Evolutionary conservation across 2,329 filamentous ascomycete species (phyloP).

Genomic region (Hymenoscyphus fraxineus): DNA sequence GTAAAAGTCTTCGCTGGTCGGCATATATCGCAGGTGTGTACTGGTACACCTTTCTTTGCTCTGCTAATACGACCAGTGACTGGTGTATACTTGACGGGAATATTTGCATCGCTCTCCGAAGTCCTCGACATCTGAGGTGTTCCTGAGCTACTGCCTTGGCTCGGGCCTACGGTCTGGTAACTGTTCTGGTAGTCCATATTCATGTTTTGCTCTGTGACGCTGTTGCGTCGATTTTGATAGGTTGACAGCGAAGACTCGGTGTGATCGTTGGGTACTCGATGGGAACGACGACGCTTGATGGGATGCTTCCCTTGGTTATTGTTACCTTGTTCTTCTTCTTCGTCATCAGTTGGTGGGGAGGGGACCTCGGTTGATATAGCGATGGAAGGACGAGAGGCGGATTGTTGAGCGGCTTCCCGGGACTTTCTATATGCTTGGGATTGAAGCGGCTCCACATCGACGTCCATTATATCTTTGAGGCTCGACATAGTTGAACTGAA

Average conservation of each 20-base stretch:
- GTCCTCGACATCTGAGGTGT: constrained; percentile 28
- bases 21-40: constrained; percentile 35
- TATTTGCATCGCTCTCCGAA: constrained; percentile 25
- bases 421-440: constrained; percentile 35
- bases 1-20: constrained; percentile 50
- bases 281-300: constrained; percentile 30
- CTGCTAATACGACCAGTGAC: constrained; percentile 35
- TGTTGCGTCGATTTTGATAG: constrained; percentile 26
- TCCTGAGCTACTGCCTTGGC: constrained; percentile 24
- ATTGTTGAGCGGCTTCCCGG: constrained; percentile 30
- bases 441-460: constrained; percentile 36
- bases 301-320: constrained; percentile 24
- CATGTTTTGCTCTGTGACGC: constrained; percentile 22
- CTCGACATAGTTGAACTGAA: constrained; percentile 33
- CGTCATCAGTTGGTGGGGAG: constrained; percentile 22
- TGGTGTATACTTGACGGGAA: constrained; percentile 36
- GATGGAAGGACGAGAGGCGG: constrained; percentile 26
- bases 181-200: constrained; percentile 27
- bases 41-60: constrained; percentile 36
- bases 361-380: constrained; percentile 23
- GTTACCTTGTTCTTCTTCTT: constrained; percentile 10
- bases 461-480: constrained; percentile 37
- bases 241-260: constrained; percentile 19
- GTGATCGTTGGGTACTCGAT: constrained; percentile 26
- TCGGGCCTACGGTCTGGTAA: constrained; percentile 25